These are phyloP conservation scores for Hypoxylon sp. DNA, from an alignment of 2,329 filamentous ascomycete genomes.

Conservation along the genomic window DNA sequence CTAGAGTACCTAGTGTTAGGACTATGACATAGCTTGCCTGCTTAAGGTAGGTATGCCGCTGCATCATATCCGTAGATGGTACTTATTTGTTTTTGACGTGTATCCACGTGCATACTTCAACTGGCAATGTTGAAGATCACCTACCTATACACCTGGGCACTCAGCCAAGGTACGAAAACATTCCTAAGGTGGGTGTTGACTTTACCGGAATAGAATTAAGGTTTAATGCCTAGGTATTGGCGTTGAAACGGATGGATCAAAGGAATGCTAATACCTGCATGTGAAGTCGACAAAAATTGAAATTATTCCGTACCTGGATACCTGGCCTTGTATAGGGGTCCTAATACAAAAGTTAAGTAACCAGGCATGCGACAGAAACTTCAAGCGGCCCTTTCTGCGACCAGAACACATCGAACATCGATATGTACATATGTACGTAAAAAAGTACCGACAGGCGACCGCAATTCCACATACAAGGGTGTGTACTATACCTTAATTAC, in stretches of 20 bases:
- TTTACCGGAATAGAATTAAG: conserved; percentile 3
- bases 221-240: conserved; percentile 13
- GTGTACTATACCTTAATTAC: conserved; percentile 5
- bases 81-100: background rate
- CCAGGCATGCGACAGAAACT: conserved; percentile 22
- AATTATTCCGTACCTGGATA: conserved; percentile 2
- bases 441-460: conserved; percentile 28
- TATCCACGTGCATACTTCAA: background rate
- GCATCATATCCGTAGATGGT: background rate
- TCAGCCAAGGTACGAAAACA: too few species aligned
- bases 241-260: conserved; percentile 12
- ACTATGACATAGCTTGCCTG: conserved; percentile 26
- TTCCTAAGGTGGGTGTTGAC: background rate
- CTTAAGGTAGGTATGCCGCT: conserved; percentile 7
- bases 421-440: conserved; percentile 21
- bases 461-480: conserved; percentile 1
- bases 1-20: conserved; percentile 15
- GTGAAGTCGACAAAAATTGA: background rate
- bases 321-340: conserved; percentile 6
- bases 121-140: background rate
- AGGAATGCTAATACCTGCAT: background rate
- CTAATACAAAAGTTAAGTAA: conserved; percentile 10
- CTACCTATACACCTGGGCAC: background rate
- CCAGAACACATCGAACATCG: conserved; percentile 21
- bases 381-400: conserved; percentile 27